phyloP scores from a whole-genome alignment of 768 basidiomycete species.

The Russula brevipes region DNA sequence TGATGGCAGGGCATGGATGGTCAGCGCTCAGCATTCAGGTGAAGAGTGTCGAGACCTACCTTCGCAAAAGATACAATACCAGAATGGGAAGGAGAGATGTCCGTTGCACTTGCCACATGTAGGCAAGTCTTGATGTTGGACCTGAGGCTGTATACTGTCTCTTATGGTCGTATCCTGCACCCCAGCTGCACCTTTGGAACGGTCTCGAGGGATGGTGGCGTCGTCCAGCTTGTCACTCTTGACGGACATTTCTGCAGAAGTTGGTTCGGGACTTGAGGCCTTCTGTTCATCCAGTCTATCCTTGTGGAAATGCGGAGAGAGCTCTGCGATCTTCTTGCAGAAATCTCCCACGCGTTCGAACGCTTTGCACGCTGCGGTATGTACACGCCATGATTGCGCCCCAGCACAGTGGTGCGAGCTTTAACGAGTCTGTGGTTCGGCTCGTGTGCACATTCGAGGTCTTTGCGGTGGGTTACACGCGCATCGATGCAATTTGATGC shows the following conservation, averaged over 20 bases:
- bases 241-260: no score
- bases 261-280: neutral
- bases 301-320: no score
- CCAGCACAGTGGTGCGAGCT: slow-evolving; percentile 25
- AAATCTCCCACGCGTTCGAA: neutral
- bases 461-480: slow-evolving; percentile 19
- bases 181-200: neutral
- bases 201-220: neutral
- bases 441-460: slow-evolving; percentile 19
- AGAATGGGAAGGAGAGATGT: slow-evolving; percentile 29
- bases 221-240: neutral
- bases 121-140: neutral
- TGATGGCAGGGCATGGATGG: neutral
- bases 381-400: neutral
- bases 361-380: neutral
- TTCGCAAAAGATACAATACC: slow-evolving; percentile 33
- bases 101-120: slow-evolving; percentile 27
- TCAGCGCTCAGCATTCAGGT: neutral
- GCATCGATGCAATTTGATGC: slow-evolving; percentile 26
- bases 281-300: neutral
- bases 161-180: neutral
- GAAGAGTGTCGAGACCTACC: slow-evolving; percentile 3
- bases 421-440: slow-evolving; percentile 33
- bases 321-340: neutral
- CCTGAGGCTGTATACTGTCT: neutral